Percentiles rank a stretch among this genome's conserved stretches.
Conservation (phyloP, 1,139 yeast species). For the Geotrichum macrosporum region DNA sequence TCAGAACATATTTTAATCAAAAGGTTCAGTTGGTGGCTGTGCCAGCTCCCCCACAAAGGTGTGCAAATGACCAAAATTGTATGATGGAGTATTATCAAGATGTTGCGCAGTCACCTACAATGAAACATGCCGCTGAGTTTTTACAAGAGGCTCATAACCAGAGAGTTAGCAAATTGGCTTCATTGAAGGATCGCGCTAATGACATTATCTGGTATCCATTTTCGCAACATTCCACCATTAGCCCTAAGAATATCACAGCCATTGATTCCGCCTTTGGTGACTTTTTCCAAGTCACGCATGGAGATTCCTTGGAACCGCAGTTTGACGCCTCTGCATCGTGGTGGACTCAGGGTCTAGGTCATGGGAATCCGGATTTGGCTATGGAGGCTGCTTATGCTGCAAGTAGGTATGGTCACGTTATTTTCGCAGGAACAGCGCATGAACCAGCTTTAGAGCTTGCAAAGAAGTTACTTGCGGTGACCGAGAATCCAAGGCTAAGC, state of each 20-base stretch:
- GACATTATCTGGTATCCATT: constrained; percentile 34
- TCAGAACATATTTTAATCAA: constrained; percentile 24
- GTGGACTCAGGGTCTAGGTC: constrained; percentile 36
- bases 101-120: constrained; percentile 16
- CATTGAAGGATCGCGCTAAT: constrained; percentile 27
- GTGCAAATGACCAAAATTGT: constrained; percentile 21
- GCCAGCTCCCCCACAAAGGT: constrained; percentile 25
- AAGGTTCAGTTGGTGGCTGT: constrained; percentile 9
- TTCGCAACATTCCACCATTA: constrained; percentile 30
- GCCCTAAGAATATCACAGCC: constrained; percentile 25
- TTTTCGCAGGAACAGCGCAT: constrained; percentile 31
- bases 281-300: constrained; percentile 25
- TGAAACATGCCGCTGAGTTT: constrained; percentile 20
- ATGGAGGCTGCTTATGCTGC: constrained; percentile 33
- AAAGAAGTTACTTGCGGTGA: constrained; percentile 23
- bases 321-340: constrained; percentile 35
- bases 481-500: constrained; percentile 26
- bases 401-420: constrained; percentile 34
- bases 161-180: constrained; percentile 22
- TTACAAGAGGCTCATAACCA: constrained; percentile 22
- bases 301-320: constrained; percentile 21
- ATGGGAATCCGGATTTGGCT: constrained; percentile 30
- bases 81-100: constrained; percentile 27
- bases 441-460: constrained; percentile 33
- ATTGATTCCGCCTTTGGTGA: constrained; percentile 33